Evolutionary conservation across 2,329 filamentous ascomycete species (phyloP).

Genomic region (Aspergillus calidoustus): DNA sequence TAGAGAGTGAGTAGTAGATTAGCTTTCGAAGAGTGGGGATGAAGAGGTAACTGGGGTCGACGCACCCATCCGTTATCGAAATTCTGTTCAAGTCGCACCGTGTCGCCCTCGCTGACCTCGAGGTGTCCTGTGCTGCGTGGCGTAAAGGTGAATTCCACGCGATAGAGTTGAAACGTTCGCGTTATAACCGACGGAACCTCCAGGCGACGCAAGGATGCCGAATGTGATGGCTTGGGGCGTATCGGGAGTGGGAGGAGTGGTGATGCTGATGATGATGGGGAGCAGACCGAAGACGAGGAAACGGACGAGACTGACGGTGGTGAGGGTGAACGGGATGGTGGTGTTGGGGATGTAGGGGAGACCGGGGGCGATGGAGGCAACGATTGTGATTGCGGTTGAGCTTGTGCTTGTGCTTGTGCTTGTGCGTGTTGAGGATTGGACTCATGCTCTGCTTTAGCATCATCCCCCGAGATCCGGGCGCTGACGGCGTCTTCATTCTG

Average conservation of each 20-base stretch:
- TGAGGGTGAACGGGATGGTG: no score
- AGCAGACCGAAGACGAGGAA: no score
- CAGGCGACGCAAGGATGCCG: background rate
- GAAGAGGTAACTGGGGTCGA: background rate
- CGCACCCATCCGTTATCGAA: conserved; percentile 7
- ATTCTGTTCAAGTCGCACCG: background rate
- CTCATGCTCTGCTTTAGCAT: no score
- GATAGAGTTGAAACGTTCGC: background rate
- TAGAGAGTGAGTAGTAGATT: no score
- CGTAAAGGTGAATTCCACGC: background rate
- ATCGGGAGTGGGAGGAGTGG: background rate
- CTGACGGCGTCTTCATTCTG: background rate
- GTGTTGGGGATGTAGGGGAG: background rate
- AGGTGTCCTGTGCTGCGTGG: background rate
- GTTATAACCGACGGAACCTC: background rate
- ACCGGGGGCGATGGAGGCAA: no score
- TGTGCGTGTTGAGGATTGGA: background rate
- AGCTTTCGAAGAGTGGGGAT: no score
- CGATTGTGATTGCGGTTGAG: no score
- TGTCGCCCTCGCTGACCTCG: background rate
- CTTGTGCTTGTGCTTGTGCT: no score
- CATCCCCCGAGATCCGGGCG: background rate
- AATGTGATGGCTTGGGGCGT: background rate
- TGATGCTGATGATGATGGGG: background rate
- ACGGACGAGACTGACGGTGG: background rate